phyloP scores from a whole-genome alignment of 2,329 filamentous ascomycete genomes.

The Colletotrichum neosansevieriae region DNA sequence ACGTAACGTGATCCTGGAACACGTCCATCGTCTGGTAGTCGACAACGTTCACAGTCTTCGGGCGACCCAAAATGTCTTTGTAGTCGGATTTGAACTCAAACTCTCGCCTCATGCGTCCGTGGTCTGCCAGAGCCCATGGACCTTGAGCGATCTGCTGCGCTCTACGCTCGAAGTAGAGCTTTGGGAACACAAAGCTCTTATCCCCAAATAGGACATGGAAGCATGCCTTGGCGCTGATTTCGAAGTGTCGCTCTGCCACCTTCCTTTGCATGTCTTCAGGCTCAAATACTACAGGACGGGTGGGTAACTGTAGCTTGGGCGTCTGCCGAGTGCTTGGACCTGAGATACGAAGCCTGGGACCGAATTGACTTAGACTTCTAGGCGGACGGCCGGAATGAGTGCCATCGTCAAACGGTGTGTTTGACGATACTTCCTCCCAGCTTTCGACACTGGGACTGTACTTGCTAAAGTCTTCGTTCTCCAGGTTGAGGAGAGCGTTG shows the following conservation, averaged over 20 bases:
- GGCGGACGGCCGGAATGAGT: constrained; percentile 56
- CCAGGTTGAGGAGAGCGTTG: constrained; percentile 79
- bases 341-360: constrained; percentile 51
- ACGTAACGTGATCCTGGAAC: constrained; percentile 79
- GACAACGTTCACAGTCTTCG: constrained; percentile 71
- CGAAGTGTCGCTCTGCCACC: constrained; percentile 84
- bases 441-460: constrained; percentile 84
- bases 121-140: constrained; percentile 81
- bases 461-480: constrained; percentile 69
- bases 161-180: constrained; percentile 86
- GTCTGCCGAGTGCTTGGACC: constrained; percentile 33
- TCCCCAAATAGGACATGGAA: constrained; percentile 98
- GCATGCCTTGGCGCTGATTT: constrained; percentile 91
- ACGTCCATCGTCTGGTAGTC: constrained; percentile 91
- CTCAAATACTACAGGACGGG: constrained; percentile 84
- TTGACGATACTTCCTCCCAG: constrained; percentile 84
- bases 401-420: constrained; percentile 70
- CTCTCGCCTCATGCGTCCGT: constrained; percentile 78
- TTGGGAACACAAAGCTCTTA: constrained; percentile 93
- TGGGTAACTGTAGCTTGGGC: constrained; percentile 84
- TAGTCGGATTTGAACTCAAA: constrained; percentile 84
- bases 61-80: constrained; percentile 72
- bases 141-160: constrained; percentile 86
- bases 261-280: constrained; percentile 83
- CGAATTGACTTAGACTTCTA: constrained; percentile 50